Base-by-base conservation (phyloP, 371 early-diverging fungal species). In the Lichtheimia hyalospora region DNA sequence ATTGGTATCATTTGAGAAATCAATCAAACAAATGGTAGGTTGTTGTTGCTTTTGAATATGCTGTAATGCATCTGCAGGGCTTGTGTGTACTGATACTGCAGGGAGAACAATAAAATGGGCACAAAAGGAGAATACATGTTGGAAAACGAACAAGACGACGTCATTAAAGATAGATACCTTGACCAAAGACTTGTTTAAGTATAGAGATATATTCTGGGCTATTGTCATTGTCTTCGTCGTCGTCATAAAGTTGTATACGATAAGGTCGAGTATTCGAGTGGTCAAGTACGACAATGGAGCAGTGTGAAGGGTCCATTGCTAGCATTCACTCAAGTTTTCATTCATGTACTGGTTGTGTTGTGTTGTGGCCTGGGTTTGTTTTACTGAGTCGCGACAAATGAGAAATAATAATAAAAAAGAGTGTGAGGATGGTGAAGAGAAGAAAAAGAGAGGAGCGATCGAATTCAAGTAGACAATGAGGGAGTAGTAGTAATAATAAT, bases 51-150 rank as follows among this genome's bases (percentile, higher is more conserved):
- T 39, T 16, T 51, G 43, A 20, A 64, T 62, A 57, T 52, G 57
- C 16, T 68, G 58, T 21, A 75, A 52, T 14, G 69, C 73, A 53
- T 64, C 64, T 52, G 61, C 44, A 49, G 56, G 65, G 54, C 61
- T 60, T 21, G 68, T 63, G 46, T 64, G 61, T 56, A 68, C 39
- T 55, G 52, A 61, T 14, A 70, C 76, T 70, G 85, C 71, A 96
- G 20, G 27, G 18, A 49, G 48, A 34, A 34, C 34, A 34, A 34
- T 34, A 34, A 34, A 34, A 34, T 34, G 34, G 34, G 10, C 34
- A 34, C 34, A 34, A 34, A 34, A 34, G 34, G 34, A 34, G 34
- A 34, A 34, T 34, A 34, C 34, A 34, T 34, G 34, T 44, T 24
- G 28, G 44, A 14, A 24, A 23, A 18, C n/a, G 27, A 39, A 39